Base-by-base conservation (phyloP, 192 early-diverging fungal genomes). In the Podila horticola region DNA sequence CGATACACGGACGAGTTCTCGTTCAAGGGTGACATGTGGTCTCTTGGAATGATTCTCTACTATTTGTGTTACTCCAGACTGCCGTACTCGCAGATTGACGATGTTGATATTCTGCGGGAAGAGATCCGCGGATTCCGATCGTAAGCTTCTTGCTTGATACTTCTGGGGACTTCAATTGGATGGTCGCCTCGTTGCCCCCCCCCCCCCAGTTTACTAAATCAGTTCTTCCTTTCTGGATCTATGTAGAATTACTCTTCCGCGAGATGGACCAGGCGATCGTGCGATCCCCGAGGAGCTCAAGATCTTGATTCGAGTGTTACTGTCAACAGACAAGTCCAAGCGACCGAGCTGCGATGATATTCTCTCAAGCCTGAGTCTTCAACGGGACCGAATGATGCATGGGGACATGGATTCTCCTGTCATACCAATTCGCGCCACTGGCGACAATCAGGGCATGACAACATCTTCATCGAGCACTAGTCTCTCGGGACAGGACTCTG, bases 1-100 rank as follows among this genome's bases (percentile, higher is more conserved):
- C 84, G 86, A 28, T 97, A 92, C 67, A 70, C 88, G 22, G 89
- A 93, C 55, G 92, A 92, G 58, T 95, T 95, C 79, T 94, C 94
- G 30, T 86, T 92, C 62, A 94, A 93, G 62, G 93, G 95, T 6
- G 97, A 99, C 69, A 91, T 99, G 90, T 99, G 96, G 95, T 95
- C 94, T 0, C 84, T 99, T 58, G 97, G 97, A 0, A 95, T 99
- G 85, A 88, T 99, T 2, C 87, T 98, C 5, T 97, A 96, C 72
- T 98, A 95, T 64, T 85, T 98, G 11, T 97, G 96, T 79, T 98
- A 94, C 66, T 91, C 93, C 10, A 71, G 74, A 9, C 83, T 99
- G 38, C 97, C 97, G 1, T 99, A 93, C 69, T 59, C 82, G 26
- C 91, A 95, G 58, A 88, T 94, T 41, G 95, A 98, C 36, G 96